Percentiles rank a stretch among this genome's conserved stretches.
phyloP scores from a whole-genome alignment of 176 grass and related monocot genomes.

The Ensete glaucum region DNA sequence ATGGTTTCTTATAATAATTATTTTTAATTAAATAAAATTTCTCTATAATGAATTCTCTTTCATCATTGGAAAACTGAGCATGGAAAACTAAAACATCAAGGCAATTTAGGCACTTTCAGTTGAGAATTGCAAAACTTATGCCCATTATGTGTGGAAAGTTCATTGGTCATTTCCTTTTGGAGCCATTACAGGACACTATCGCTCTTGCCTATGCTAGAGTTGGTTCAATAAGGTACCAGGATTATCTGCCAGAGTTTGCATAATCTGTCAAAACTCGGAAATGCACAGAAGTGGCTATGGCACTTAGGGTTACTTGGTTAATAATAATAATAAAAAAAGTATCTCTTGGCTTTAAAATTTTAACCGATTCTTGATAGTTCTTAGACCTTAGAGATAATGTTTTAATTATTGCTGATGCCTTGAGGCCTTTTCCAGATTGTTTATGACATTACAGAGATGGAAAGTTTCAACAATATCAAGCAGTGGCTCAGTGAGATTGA shows the following conservation, averaged over 20 bases:
- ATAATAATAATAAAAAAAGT: background rate
- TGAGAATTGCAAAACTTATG: background rate
- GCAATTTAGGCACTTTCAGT: background rate
- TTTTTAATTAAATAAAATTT: background rate
- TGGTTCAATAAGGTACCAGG: background rate
- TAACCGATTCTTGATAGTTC: too few species aligned
- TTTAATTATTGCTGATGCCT: background rate
- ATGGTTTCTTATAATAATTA: background rate
- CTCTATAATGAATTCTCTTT: background rate
- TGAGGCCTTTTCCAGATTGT: constrained; percentile 47
- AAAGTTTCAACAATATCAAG: constrained; percentile 81
- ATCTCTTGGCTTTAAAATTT: too few species aligned
- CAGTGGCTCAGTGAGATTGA: constrained; percentile 85
- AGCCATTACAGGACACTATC: background rate
- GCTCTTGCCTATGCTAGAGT: background rate
- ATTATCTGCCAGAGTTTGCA: background rate
- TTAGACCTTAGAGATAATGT: too few species aligned
- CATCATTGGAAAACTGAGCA: background rate
- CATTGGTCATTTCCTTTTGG: background rate
- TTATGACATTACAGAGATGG: constrained; percentile 86
- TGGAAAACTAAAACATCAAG: background rate
- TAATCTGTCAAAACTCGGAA: background rate
- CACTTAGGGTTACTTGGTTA: background rate
- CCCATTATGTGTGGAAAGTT: background rate
- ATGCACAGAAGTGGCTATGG: too few species aligned